A percentile compares a stretch with the other conserved stretches of the same genome.
Conservation (phyloP, 1,139 yeast genomes). For the Blastobotrys ciferrii region DNA sequence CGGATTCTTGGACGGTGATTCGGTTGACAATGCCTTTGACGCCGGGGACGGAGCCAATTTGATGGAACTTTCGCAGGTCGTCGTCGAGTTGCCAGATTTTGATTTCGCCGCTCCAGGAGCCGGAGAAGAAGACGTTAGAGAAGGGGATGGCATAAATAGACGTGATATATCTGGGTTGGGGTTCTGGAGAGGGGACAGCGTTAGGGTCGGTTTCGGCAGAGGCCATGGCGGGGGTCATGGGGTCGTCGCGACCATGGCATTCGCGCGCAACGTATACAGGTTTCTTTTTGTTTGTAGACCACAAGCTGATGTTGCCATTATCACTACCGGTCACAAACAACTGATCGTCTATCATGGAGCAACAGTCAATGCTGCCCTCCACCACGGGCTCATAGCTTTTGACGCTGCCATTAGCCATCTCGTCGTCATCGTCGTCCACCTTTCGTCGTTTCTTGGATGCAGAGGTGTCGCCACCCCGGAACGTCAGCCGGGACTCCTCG, state of each 20-base stretch:
- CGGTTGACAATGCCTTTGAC: conserved; percentile 72
- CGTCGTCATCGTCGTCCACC: conserved; percentile 30
- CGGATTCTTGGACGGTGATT: conserved; percentile 63
- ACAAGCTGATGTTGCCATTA: conserved; percentile 80
- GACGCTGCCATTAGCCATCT: not conserved
- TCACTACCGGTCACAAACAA: conserved; percentile 94
- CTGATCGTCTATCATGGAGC: conserved; percentile 86
- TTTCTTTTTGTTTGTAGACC: conserved; percentile 90
- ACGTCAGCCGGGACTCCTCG: conserved; percentile 90
- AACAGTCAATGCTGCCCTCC: conserved; percentile 91
- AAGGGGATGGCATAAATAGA: conserved; percentile 84
- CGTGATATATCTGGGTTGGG: conserved; percentile 84
- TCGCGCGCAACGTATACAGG: conserved; percentile 66
- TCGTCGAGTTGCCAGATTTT: conserved; percentile 75
- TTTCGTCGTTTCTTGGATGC: conserved; percentile 33
- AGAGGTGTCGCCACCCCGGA: conserved; percentile 78
- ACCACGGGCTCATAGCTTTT: conserved; percentile 29
- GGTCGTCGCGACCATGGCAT: conserved; percentile 76
- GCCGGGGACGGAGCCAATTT: conserved; percentile 53
- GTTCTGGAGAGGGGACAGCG: conserved; percentile 59
- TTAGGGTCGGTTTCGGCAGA: conserved; percentile 61
- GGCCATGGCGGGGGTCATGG: conserved; percentile 47
- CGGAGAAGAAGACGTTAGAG: conserved; percentile 78
- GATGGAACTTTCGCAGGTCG: conserved; percentile 57
- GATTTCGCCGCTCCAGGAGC: conserved; percentile 79